Percentiles rank a stretch among this genome's conserved stretches.
Evolutionary conservation across 192 early-diverging fungal genomes (phyloP).

Genomic region (Linnemannia schmuckeri): DNA sequence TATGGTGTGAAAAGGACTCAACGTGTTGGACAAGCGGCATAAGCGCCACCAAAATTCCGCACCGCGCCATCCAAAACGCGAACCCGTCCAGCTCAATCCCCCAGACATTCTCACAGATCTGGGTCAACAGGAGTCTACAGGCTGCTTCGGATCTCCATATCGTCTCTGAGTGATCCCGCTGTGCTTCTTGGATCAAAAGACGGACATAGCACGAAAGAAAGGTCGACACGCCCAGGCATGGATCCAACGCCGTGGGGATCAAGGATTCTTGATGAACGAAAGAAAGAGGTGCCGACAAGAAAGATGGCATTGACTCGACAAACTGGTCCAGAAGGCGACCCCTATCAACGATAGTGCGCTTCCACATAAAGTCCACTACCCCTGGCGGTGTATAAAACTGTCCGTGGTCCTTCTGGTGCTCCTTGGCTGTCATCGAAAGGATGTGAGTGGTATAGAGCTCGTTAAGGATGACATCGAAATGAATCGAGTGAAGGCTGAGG

Average conservation of each 20-base stretch:
- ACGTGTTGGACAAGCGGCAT: slow-evolving; percentile 62
- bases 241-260: slow-evolving; percentile 60
- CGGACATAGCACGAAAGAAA: slow-evolving; percentile 66
- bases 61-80: slow-evolving; percentile 62
- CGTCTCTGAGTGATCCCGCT: slow-evolving; percentile 8
- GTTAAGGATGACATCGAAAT: slow-evolving; percentile 61
- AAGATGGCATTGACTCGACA: not conserved
- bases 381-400: slow-evolving; percentile 70
- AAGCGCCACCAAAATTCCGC: slow-evolving; percentile 64
- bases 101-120: slow-evolving; percentile 62
- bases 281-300: not conserved
- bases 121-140: slow-evolving; percentile 43
- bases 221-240: slow-evolving; percentile 69
- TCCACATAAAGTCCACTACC: slow-evolving; percentile 73
- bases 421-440: slow-evolving; percentile 59
- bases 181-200: slow-evolving; percentile 48
- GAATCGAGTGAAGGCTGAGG: not conserved
- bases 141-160: slow-evolving; percentile 59
- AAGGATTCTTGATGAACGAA: not conserved
- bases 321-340: slow-evolving; percentile 25
- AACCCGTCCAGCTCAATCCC: slow-evolving; percentile 71
- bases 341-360: slow-evolving; percentile 32
- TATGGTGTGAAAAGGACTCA: slow-evolving; percentile 8
- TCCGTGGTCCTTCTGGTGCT: slow-evolving; percentile 74
- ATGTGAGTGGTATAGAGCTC: slow-evolving; percentile 67